Conservation (phyloP, 768 basidiomycete species). For the Pluteus cervinus region DNA sequence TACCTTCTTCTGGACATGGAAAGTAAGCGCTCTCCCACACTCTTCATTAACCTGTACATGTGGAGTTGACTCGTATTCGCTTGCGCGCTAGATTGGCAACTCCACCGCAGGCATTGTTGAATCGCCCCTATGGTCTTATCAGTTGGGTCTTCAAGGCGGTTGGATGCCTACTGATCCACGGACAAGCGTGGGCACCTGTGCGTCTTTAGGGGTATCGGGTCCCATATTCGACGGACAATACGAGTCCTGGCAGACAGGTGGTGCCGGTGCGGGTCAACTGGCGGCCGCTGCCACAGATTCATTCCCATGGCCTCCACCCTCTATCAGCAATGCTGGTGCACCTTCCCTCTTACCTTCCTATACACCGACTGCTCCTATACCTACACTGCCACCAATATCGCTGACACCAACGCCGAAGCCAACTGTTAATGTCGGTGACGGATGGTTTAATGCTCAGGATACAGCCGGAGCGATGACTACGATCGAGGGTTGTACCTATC, state of each 20-base stretch:
- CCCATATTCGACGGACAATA: slow-evolving; percentile 39
- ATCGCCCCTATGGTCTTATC: slow-evolving; percentile 46
- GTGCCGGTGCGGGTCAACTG: slow-evolving; percentile 45
- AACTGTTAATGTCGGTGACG: slow-evolving; percentile 35
- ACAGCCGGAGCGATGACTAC: slow-evolving; percentile 27
- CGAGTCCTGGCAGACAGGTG: slow-evolving; percentile 66
- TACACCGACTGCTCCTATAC: slow-evolving; percentile 58
- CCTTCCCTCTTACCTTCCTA: slow-evolving; percentile 50
- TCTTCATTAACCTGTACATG: background rate
- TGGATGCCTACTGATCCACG: slow-evolving; percentile 51
- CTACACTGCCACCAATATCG: slow-evolving; percentile 45
- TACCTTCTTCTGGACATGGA: slow-evolving; percentile 46
- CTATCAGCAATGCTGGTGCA: too few species aligned
- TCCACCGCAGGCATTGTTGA: slow-evolving; percentile 30
- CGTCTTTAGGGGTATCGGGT: slow-evolving; percentile 38
- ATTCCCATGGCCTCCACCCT: slow-evolving; percentile 59
- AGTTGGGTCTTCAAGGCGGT: slow-evolving; percentile 32
- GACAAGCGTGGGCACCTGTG: slow-evolving; percentile 54
- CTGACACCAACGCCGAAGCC: slow-evolving; percentile 29
- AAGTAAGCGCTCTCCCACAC: too few species aligned
- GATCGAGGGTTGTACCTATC: slow-evolving; percentile 43
- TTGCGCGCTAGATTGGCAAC: slow-evolving; percentile 24
- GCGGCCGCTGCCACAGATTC: slow-evolving; percentile 33
- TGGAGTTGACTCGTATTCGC: background rate
- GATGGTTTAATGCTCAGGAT: slow-evolving; percentile 52